Base-by-base conservation (phyloP, 192 early-diverging fungal species). In the Borealophlyctis nickersoniae region DNA sequence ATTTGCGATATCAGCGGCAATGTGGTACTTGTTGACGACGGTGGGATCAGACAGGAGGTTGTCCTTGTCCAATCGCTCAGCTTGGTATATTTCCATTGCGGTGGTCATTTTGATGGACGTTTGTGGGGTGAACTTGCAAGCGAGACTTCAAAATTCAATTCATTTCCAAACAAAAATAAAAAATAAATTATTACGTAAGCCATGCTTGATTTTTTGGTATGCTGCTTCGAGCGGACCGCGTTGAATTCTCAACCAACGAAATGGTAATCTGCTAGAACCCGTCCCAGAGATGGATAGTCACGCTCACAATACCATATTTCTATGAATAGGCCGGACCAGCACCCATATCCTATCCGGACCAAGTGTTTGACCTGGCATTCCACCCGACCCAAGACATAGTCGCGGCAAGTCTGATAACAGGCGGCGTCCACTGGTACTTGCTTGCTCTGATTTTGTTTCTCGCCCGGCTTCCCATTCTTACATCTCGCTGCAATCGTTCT, bases 11-110 rank as follows among this genome's bases (percentile, higher is more conserved):
- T 90, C 88, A 48, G 92, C 92, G 30, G 92, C 92, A 39, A 88
- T 86, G 82, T 90, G 89, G 87, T 95, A 98, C 81, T 95, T 95
- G 65, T 83, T 89, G 67, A 95, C 79, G 29, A 94, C 91, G 65
- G 77, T 79, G 31, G 81, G 70, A 79, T 92, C 86, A 56, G 81
- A 78, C 57, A 92, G 83, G 63, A 81, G 82, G 72, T 74, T 82
- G 71, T 74, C 87, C 31, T 74, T 39, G 56, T 73, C 73, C 2
- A 75, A 34, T 14, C 60, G 56, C 3, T 63, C 67, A 26, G 29
- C 23, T 19, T 45, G 39, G 39, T 45, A 45, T 45, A 45, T 19
- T 45, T 45, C 39, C 9, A 69, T 69, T n/a, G 65, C 56, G 2
- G 66, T 60, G 27, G n/a, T 9, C 14, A 60, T 69, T 55, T 63